Evolutionary conservation across 495 filamentous ascomycete genomes (phyloP), one percentile per base, ranked within the genome.

Genomic region (Beverwykella pulmonaria): DNA sequence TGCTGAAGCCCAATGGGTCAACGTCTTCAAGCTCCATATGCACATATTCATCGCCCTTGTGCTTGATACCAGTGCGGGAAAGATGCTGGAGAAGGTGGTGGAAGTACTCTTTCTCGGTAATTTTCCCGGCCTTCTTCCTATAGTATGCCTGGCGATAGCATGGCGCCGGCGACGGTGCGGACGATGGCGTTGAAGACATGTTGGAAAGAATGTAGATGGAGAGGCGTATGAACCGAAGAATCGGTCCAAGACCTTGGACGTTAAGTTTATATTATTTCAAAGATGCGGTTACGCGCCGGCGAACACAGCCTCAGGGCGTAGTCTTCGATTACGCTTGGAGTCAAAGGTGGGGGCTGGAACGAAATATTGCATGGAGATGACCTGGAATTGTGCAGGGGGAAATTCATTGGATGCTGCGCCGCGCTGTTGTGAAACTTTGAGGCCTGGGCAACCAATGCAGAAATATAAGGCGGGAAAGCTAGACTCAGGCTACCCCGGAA

Each of bases 51-150:
- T 58, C 55, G 36, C 36, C 36, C 22, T 58, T 58, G 36, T 58
- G 55, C 30, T 46, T 10, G 2, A 46, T 19, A 17, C 32, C 55
- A 8, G 12, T 17, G 6, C 23, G 5, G 3, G 19, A 22, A 14
- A 58, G 32, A 46, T 58, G 55, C 20, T 58, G 55, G 55, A 58
- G 32, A 32, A 58, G n/a, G 55, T 41, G 12, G 27, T 58, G 32
- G 55, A 58, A 58, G 36, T 58, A 58, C 23, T 58, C 32, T 23
- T 41, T 32, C 36, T 41, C 30, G 1, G 30, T 58, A 15, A 58
- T 58, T 17, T 46, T 10, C 14, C 36, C 36, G 4, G 55, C 5
- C 26, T 58, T n/a, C 22, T 58, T 58, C 36, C 20, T 41, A 7
- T 46, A 44, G 55, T 26, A 58, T 17, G 55, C 55, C 19, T 46